These are phyloP conservation scores for Hypoxylon sp. DNA, from an alignment of 2,329 filamentous ascomycete genomes.

Conservation along the genomic window DNA sequence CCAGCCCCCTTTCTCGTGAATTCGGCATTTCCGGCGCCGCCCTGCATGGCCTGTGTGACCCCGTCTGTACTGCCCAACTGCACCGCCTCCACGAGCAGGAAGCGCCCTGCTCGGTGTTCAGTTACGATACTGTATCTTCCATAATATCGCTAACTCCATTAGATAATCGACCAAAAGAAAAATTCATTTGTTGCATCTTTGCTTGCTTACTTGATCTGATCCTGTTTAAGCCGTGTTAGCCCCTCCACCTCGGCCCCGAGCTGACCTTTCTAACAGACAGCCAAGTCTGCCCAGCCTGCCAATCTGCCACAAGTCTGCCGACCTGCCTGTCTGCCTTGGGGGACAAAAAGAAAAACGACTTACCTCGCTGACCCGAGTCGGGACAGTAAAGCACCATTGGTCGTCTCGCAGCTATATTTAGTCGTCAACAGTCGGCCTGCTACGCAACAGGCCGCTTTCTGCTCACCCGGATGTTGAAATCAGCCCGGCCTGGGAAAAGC, in stretches of 20 bases:
- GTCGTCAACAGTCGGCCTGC: background rate
- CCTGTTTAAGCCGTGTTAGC: constrained; percentile 11
- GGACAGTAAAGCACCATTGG: constrained; percentile 43
- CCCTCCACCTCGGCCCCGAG: background rate
- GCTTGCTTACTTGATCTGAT: constrained; percentile 12
- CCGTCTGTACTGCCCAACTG: no score
- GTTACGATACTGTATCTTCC: constrained; percentile 9
- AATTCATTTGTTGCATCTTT: background rate
- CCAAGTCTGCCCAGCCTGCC: no score
- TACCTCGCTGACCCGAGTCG: constrained; percentile 34
- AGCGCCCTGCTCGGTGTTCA: constrained; percentile 9
- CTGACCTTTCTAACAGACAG: background rate
- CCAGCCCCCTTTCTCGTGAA: background rate
- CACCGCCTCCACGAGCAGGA: background rate
- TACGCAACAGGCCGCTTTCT: background rate
- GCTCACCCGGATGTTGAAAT: constrained; percentile 44
- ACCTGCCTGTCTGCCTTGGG: no score
- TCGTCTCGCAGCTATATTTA: constrained; percentile 42
- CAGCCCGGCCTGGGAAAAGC: constrained; percentile 39
- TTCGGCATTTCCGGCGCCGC: background rate
- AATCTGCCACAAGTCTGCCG: no score
- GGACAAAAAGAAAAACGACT: no score
- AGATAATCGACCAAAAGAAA: background rate
- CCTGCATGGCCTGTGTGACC: no score
- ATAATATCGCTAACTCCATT: constrained; percentile 6